Evolutionary conservation across 2,329 filamentous ascomycete species (phyloP).

Genomic region (Colletotrichum limetticola): DNA sequence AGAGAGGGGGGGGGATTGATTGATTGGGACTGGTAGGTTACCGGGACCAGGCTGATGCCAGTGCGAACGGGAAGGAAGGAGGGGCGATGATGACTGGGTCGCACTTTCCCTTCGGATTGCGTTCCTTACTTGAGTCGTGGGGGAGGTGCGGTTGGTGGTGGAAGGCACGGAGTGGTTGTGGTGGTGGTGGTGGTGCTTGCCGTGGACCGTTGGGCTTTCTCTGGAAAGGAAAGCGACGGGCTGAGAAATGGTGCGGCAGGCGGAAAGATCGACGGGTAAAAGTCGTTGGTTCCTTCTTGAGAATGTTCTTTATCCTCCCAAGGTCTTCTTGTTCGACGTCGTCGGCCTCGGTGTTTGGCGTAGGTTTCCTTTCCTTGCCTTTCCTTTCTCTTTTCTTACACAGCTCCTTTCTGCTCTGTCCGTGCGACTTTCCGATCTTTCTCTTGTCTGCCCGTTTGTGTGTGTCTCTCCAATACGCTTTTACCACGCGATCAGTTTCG

Average conservation of each 20-base stretch:
- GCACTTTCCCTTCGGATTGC: conserved; percentile 31
- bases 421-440: not conserved
- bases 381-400: not conserved
- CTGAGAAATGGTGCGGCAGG: not conserved
- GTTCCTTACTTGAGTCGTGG: conserved; percentile 13
- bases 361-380: not conserved
- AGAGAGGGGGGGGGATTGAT: not conserved
- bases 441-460: not conserved
- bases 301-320: not conserved
- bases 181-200: too few relatives aligned
- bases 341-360: not conserved
- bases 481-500: not conserved
- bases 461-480: not conserved
- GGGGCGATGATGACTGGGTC: conserved; percentile 28
- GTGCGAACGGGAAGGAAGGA: conserved; percentile 28
- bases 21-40: not conserved
- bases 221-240: not conserved
- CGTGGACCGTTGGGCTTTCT: conserved; percentile 16
- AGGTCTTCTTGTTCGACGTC: not conserved
- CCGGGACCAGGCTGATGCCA: conserved; percentile 25
- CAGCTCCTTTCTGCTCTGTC: not conserved
- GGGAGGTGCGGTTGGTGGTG: not conserved
- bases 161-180: too few relatives aligned
- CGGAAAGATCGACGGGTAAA: not conserved
- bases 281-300: conserved; percentile 1